A percentile compares a stretch with the other conserved stretches of the same genome.
These are phyloP conservation scores for Suillus placidus DNA, from an alignment of 768 basidiomycete genomes.

Conservation along the genomic window DNA sequence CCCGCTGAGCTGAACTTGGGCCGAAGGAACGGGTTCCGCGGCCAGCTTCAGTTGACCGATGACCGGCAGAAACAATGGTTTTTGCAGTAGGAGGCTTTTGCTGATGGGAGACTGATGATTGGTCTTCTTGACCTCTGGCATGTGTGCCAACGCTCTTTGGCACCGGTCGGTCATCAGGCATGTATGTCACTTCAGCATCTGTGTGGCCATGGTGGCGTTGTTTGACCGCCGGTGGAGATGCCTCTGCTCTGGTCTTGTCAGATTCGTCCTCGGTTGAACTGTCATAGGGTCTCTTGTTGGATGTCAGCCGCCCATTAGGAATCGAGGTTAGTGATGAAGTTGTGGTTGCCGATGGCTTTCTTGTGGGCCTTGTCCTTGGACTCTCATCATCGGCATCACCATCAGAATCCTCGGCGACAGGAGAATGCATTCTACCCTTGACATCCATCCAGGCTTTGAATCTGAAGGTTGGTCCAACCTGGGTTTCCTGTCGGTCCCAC, in stretches of 20 bases:
- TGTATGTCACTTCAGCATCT: background rate
- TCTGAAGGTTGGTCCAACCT: background rate
- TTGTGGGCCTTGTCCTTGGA: background rate
- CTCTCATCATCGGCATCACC: background rate
- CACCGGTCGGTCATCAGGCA: background rate
- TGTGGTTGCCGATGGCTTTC: background rate
- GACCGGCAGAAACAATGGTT: too few species aligned
- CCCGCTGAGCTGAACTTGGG: background rate
- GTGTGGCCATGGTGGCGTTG: background rate
- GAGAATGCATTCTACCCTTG: background rate
- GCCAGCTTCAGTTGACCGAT: too few species aligned
- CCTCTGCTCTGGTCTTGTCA: background rate
- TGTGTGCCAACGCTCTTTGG: too few species aligned
- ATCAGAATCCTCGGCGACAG: background rate
- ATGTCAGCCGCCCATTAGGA: background rate
- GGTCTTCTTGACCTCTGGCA: background rate
- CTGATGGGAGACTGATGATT: too few species aligned
- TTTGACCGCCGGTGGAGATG: too few species aligned
- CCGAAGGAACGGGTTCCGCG: too few species aligned
- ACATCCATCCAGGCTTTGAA: background rate
- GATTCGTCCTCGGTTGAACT: background rate
- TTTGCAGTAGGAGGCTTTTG: too few species aligned
- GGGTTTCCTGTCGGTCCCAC: background rate
- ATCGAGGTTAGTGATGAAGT: too few species aligned
- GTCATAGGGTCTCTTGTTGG: background rate